Base-by-base conservation (phyloP, 2,329 filamentous ascomycete species). In the Xylariaceae sp. region DNA sequence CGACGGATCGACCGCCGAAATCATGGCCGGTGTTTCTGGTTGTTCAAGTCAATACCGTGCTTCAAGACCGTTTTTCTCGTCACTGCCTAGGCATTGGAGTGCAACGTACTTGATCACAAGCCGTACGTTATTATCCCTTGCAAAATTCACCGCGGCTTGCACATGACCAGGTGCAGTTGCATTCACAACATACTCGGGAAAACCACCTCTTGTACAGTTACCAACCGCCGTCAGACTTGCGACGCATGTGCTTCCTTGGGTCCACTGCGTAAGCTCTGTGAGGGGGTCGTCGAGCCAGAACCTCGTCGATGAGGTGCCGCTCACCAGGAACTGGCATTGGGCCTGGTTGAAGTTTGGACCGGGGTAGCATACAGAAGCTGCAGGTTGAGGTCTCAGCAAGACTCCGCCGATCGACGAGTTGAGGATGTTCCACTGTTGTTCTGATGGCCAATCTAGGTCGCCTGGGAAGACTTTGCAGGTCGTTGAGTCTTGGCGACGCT, bases 11-110 rank as follows among this genome's bases (percentile, higher is more conserved):
- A 14, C 74, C 76, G 18, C 67, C 70, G 53, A 74, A 79, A 57
- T 75, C 73, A 54, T 78, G 74, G 4, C 75, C 74, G 4, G 75
- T 77, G 44, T 74, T 76, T 57, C 74, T 75, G 28, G 71, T 63
- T 5, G 65, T 64, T 17, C 71, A 51, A 13, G 68, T 69, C n/a
- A 72, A 62, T n/a, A 9, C 48, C 47, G 45, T 18, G 31, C 44
- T 4, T 34, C 16, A 12, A 10, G 10, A 3, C 6, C 17, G 1
- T 16, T 13, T n/a, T 19, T n/a, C 5, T 11, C 2, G 28, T 16
- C 36, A 6, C 4, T 12, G 9, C 16, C 11, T 10, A 3, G 18
- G 16, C 6, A 11, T 11, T 16, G 10, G n/a, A 14, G 47, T 18
- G 1, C 2, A 41, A 56, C 63, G 53, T 53, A 68, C 64, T 72